Conservation (phyloP, 2,329 filamentous ascomycete species). For the Fusarium clavum region DNA sequence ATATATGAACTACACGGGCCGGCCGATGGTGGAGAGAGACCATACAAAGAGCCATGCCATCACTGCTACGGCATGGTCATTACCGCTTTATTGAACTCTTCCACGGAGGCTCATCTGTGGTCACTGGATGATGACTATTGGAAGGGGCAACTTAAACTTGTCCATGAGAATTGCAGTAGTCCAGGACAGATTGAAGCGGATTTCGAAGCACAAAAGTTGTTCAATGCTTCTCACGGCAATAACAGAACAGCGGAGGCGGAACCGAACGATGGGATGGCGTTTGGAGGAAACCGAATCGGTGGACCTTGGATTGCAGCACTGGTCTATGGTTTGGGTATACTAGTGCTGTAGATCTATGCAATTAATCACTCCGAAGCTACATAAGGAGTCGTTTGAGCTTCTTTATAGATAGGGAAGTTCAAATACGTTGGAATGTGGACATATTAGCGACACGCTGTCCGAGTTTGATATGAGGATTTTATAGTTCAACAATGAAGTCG, state of each 20-base stretch:
- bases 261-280: no score
- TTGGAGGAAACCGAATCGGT: no score
- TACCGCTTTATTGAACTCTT: background rate
- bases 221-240: background rate
- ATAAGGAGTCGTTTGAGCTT: no score
- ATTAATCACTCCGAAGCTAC: fast-evolving
- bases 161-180: background rate
- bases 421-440: no score
- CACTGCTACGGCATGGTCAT: background rate
- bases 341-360: background rate
- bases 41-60: background rate
- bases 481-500: no score
- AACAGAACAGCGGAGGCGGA: background rate
- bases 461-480: no score
- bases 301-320: background rate
- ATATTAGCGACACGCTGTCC: no score
- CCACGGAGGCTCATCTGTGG: background rate
- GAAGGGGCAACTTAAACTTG: background rate
- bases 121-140: background rate
- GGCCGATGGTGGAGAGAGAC: background rate
- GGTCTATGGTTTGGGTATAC: background rate
- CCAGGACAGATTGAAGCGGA: fast-evolving
- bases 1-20: background rate
- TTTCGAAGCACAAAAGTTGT: background rate
- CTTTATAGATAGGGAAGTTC: no score